These are phyloP conservation scores for Debaryomyces singareniensis DNA, from an alignment of 1,139 yeast genomes.

Conservation along the genomic window DNA sequence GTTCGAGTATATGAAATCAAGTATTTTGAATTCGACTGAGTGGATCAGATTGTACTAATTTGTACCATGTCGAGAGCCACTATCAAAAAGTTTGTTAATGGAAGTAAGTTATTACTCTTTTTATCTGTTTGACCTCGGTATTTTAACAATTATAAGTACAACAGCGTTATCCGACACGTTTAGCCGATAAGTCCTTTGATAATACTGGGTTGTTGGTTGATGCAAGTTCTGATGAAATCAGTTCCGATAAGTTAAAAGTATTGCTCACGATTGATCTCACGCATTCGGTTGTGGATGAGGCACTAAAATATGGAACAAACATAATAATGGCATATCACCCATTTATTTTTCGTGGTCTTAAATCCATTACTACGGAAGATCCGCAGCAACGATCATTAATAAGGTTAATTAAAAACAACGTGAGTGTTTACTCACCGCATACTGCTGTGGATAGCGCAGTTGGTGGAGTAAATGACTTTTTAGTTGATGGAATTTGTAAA, in stretches of 20 bases:
- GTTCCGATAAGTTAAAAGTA: constrained; percentile 32
- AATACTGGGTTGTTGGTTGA: constrained; percentile 87
- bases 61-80: constrained; percentile 31
- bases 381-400: constrained; percentile 80
- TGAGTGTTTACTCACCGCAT: constrained; percentile 91
- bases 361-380: constrained; percentile 58
- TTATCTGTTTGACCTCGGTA: constrained; percentile 1
- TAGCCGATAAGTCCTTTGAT: constrained; percentile 91
- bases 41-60: too few species aligned
- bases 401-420: constrained; percentile 63
- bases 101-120: constrained; percentile 23
- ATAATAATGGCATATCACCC: constrained; percentile 90
- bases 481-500: constrained; percentile 54
- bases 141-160: constrained; percentile 37
- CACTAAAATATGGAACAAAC: constrained; percentile 44
- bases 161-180: constrained; percentile 59
- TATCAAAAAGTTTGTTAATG: constrained; percentile 40
- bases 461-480: constrained; percentile 92
- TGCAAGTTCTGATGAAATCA: constrained; percentile 13
- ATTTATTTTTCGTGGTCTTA: constrained; percentile 84
- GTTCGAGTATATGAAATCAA: too few species aligned
- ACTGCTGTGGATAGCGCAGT: constrained; percentile 91
- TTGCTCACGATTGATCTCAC: constrained; percentile 84
- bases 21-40: too few species aligned
- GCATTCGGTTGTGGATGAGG: constrained; percentile 78